A percentile compares a stretch with the other conserved stretches of the same genome.
phyloP scores from a whole-genome alignment of 371 early-diverging fungal genomes.

The Mortierella sp. region DNA sequence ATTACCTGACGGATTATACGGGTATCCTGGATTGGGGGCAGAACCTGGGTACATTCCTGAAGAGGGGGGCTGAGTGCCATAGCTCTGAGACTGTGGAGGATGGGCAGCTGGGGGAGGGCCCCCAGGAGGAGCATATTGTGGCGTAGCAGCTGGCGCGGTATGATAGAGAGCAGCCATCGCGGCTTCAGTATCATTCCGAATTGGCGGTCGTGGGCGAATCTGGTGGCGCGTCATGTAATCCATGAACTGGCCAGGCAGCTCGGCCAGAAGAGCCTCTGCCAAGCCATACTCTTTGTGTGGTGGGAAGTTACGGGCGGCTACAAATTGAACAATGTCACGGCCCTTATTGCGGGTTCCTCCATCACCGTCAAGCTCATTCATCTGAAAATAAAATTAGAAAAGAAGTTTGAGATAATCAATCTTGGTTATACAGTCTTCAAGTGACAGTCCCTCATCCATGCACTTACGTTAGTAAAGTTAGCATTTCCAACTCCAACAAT shows the following conservation, averaged over 20 bases:
- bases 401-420: not conserved
- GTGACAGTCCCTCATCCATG: too few species aligned
- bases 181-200: conserved; percentile 13
- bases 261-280: conserved; percentile 28
- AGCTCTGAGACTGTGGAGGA: not conserved
- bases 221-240: conserved; percentile 33
- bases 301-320: conserved; percentile 55
- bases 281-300: conserved; percentile 21
- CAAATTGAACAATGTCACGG: conserved; percentile 70
- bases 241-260: conserved; percentile 38
- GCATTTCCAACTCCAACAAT: conserved; percentile 68
- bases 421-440: not conserved
- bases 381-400: conserved; percentile 15
- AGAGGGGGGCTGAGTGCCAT: not conserved
- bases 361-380: conserved; percentile 62
- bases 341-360: conserved; percentile 32
- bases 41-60: not conserved
- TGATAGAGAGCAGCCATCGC: not conserved
- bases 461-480: conserved; percentile 35
- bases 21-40: not conserved
- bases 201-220: conserved; percentile 24
- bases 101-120: not conserved
- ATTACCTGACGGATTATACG: not conserved
- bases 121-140: not conserved
- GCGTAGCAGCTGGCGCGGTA: not conserved